phyloP scores from a whole-genome alignment of 208 protist genomes.

The Crithidia mellificae region DNA sequence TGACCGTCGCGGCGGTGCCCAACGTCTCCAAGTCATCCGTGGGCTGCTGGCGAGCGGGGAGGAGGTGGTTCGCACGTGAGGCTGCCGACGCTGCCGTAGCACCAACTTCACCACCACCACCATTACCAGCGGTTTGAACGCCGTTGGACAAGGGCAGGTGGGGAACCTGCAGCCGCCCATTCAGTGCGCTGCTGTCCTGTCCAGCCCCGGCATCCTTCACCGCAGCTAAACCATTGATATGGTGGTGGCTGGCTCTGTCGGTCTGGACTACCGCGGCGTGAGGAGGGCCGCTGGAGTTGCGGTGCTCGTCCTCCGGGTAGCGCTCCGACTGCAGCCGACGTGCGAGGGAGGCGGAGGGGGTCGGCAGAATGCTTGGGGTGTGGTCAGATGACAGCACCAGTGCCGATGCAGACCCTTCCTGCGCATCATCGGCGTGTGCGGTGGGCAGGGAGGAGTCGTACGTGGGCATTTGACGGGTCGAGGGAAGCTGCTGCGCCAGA shows the following conservation, averaged over 20 bases:
- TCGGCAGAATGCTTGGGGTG: constrained; percentile 17
- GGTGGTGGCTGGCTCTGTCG: too few species aligned
- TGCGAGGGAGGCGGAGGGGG: constrained; percentile 18
- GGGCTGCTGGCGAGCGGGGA: background rate
- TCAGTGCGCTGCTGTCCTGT: background rate
- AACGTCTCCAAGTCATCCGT: background rate
- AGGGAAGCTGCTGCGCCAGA: background rate
- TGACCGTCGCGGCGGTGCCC: constrained; percentile 4
- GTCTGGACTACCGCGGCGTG: too few species aligned
- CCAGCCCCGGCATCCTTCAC: background rate
- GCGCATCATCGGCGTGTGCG: background rate
- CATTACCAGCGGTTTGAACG: background rate
- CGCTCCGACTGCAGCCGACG: constrained; percentile 11
- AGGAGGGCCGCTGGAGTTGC: background rate
- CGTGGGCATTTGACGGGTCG: background rate
- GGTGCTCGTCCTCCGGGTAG: constrained; percentile 4
- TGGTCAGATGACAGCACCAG: constrained; percentile 12
- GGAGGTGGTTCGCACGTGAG: too few species aligned
- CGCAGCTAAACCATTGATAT: too few species aligned
- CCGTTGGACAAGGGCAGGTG: background rate
- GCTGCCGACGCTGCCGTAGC: too few species aligned
- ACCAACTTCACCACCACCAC: too few species aligned
- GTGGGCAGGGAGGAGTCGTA: background rate
- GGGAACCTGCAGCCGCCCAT: background rate
- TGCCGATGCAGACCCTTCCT: background rate